These are phyloP conservation scores for Smittium mucronatum DNA, from an alignment of 371 early-diverging fungal genomes.

Conservation along the genomic window DNA sequence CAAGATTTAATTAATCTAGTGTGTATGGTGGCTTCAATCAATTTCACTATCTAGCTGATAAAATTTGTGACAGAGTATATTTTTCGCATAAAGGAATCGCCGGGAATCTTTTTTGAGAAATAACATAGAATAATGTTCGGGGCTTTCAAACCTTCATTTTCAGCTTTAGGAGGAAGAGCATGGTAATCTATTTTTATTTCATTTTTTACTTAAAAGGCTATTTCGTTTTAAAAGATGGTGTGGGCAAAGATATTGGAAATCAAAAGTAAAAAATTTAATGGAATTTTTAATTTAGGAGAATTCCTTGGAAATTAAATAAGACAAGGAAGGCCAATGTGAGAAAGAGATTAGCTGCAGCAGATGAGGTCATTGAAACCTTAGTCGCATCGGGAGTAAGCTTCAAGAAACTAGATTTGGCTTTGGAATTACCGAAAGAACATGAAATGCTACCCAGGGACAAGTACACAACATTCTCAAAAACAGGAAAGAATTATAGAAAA, in stretches of 20 bases:
- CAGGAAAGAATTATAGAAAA: constrained; percentile 70
- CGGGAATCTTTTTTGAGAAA: background rate
- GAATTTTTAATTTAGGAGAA: no score
- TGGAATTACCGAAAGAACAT: constrained; percentile 60
- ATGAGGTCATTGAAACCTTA: constrained; percentile 72
- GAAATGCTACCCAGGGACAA: constrained; percentile 83
- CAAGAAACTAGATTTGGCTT: constrained; percentile 63
- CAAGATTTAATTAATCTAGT: no score
- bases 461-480: constrained; percentile 82
- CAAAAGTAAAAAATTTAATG: no score
- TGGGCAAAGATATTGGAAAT: no score
- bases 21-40: no score
- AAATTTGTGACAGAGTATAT: no score
- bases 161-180: background rate
- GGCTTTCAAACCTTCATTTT: background rate
- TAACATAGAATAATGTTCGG: background rate
- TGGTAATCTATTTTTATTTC: background rate
- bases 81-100: no score
- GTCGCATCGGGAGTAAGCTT: constrained; percentile 75
- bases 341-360: constrained; percentile 80
- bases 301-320: constrained; percentile 72
- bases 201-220: no score
- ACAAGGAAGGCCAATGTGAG: constrained; percentile 90
- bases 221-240: no score
- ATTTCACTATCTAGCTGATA: no score